Conservation (phyloP, 2,329 filamentous ascomycete species). For the Raffaelea deltoideospora region DNA sequence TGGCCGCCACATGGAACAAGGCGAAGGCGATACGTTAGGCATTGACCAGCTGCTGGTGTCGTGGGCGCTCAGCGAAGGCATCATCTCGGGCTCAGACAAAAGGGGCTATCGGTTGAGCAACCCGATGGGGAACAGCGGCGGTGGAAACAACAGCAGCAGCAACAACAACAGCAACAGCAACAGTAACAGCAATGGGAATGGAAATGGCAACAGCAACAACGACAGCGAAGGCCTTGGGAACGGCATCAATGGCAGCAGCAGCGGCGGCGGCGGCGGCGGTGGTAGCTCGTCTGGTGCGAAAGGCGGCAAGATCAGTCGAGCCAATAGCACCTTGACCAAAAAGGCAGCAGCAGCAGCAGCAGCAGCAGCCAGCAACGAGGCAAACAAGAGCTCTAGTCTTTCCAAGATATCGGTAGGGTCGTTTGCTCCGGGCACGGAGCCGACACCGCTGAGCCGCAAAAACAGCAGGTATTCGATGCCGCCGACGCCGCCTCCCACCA, state of each 20-base stretch:
- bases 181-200: background rate
- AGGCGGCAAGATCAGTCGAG: no score
- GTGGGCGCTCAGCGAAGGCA: conserved; percentile 49
- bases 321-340: no score
- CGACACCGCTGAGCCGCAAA: background rate
- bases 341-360: no score
- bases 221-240: background rate
- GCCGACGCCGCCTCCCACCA: conserved; percentile 2
- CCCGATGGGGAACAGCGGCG: conserved; percentile 20
- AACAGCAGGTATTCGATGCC: conserved; percentile 4
- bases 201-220: background rate
- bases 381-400: background rate
- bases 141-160: conserved; percentile 3
- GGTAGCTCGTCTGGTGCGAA: no score
- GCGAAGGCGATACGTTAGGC: conserved; percentile 40
- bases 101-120: conserved; percentile 40
- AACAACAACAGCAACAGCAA: no score
- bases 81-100: conserved; percentile 42
- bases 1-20: conserved; percentile 73
- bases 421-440: background rate
- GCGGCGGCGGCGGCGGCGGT: background rate
- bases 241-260: background rate
- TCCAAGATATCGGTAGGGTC: background rate
- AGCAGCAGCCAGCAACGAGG: no score
- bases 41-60: conserved; percentile 42